phyloP scores from a whole-genome alignment of 768 basidiomycete genomes.

The Erythrobasidium yunnanense region DNA sequence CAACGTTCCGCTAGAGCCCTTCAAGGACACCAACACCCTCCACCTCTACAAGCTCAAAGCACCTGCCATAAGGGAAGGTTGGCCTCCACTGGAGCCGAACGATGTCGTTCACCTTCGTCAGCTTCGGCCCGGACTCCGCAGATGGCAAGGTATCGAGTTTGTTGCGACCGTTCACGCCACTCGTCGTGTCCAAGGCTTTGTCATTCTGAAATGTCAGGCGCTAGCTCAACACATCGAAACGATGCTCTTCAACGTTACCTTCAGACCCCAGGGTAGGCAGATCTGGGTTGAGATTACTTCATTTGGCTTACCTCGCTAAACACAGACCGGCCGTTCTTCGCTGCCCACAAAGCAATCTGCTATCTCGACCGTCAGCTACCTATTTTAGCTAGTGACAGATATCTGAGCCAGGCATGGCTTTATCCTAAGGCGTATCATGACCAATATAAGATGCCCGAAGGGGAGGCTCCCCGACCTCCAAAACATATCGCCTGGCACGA shows the following conservation, averaged over 20 bases:
- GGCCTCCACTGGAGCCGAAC: constrained; percentile 40
- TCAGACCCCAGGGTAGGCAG: constrained; percentile 4
- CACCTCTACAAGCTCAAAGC: constrained; percentile 34
- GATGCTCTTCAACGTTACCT: constrained; percentile 12
- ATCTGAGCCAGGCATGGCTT: constrained; percentile 8
- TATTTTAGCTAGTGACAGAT: background rate
- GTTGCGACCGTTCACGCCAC: constrained; percentile 37
- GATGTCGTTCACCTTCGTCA: constrained; percentile 40
- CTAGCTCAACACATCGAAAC: background rate
- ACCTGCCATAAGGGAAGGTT: constrained; percentile 41
- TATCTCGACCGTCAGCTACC: background rate
- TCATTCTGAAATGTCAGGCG: background rate
- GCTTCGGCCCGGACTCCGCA: constrained; percentile 26
- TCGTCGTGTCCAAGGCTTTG: background rate
- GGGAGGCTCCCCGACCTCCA: background rate
- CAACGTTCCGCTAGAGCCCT: background rate
- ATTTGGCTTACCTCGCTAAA: background rate
- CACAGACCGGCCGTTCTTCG: constrained; percentile 17
- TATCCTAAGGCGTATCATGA: background rate
- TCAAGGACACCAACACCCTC: background rate
- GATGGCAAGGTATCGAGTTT: constrained; percentile 34
- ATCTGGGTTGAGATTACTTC: background rate
- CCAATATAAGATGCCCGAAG: background rate
- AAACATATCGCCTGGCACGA: constrained; percentile 32
- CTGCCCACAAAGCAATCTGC: background rate